Evolutionary conservation across 352 stramenopile species (phyloP).

Genomic region (Phytophthora pisi): DNA sequence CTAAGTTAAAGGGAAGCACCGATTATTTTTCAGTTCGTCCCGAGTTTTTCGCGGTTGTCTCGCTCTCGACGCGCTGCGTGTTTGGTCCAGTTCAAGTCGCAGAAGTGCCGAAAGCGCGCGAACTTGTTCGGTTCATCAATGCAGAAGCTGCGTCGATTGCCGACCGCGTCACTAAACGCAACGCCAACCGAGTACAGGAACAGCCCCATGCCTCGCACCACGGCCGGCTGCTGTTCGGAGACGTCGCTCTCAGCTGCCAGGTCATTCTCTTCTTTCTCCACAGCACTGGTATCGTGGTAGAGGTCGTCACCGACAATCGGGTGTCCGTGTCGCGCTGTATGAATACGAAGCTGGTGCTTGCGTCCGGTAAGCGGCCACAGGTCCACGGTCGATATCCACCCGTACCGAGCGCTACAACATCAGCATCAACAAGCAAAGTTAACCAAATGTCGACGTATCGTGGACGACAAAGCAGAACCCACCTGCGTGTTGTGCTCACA

Average conservation of each 20-base stretch:
- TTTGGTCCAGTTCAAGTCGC: constrained; percentile 51
- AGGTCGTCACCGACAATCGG: constrained; percentile 74
- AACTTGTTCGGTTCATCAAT: constrained; percentile 70
- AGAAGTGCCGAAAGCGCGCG: constrained; percentile 63
- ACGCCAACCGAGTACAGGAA: constrained; percentile 59
- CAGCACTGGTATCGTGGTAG: constrained; percentile 41
- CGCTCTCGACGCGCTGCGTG: constrained; percentile 5
- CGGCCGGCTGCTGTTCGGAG: constrained; percentile 14
- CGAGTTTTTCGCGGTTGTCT: neutral
- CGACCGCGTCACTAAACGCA: constrained; percentile 43
- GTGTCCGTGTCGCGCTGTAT: constrained; percentile 60
- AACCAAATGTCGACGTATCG: neutral
- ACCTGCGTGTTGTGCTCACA: constrained; percentile 46
- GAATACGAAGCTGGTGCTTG: constrained; percentile 74
- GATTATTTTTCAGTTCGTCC: constrained; percentile 4
- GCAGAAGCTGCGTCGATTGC: constrained; percentile 47
- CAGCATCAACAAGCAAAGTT: constrained; percentile 4
- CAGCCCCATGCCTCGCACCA: constrained; percentile 55
- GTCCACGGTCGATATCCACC: constrained; percentile 67
- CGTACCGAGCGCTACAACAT: constrained; percentile 47
- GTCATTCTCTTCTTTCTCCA: neutral
- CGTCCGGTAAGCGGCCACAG: constrained; percentile 71
- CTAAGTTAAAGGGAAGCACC: constrained; percentile 24
- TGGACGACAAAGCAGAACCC: neutral
- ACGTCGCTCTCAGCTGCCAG: neutral